A percentile compares a stretch with the other conserved stretches of the same genome.
phyloP scores from a whole-genome alignment of 768 basidiomycete species.

The Calocera viscosa region DNA sequence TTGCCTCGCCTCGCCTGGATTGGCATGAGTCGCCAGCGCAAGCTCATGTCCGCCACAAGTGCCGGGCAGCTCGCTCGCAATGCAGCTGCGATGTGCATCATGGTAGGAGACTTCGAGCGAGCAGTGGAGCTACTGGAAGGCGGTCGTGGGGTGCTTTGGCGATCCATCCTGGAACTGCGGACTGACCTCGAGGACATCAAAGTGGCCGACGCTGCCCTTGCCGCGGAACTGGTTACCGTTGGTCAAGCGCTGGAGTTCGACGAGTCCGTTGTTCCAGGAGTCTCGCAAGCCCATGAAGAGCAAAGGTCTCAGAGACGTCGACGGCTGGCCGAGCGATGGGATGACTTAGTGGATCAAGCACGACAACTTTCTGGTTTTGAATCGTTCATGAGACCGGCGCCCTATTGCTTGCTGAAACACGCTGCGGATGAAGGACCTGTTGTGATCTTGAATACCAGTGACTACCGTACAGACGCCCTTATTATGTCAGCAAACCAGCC shows the following conservation, averaged over 20 bases:
- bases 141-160: conserved; percentile 29
- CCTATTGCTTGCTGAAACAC: conserved; percentile 13
- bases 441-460: conserved; percentile 26
- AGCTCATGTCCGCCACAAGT: conserved; percentile 9
- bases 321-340: conserved; percentile 19
- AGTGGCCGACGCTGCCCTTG: conserved; percentile 18
- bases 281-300: conserved; percentile 8
- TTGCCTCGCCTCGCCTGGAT: conserved; percentile 17
- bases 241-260: conserved; percentile 12
- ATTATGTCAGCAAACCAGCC: conserved; percentile 14
- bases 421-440: conserved; percentile 21
- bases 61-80: conserved; percentile 21
- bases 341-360: conserved; percentile 21
- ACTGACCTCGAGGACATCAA: conserved; percentile 17
- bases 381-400: conserved; percentile 19
- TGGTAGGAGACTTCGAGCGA: conserved; percentile 18
- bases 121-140: conserved; percentile 27
- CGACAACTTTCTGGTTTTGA: conserved; percentile 23
- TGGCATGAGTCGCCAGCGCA: conserved; percentile 17
- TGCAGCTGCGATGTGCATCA: conserved; percentile 23
- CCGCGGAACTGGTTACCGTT: background rate
- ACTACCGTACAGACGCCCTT: background rate
- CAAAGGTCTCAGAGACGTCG: conserved; percentile 17
- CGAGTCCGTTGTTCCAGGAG: background rate
- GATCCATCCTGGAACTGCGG: conserved; percentile 20